These are phyloP conservation scores for Ehretia macrophylla DNA, from an alignment of 257 asterid genomes.

Conservation along the genomic window DNA sequence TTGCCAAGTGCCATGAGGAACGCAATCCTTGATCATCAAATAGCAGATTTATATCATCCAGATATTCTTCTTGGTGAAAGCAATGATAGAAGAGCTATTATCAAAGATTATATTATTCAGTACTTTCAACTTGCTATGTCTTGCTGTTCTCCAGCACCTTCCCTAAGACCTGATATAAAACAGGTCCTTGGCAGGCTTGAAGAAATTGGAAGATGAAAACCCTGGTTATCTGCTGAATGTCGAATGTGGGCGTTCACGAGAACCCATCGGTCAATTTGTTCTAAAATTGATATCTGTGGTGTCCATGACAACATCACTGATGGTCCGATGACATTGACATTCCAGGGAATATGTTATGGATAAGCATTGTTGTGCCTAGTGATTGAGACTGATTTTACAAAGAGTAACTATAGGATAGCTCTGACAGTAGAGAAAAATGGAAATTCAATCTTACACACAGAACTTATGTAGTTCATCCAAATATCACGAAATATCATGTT, in stretches of 20 bases:
- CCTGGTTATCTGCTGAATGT: neutral
- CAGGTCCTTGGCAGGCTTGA: conserved; percentile 66
- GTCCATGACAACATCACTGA: no score
- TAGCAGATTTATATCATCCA: conserved; percentile 51
- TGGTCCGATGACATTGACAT: no score
- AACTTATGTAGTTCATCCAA: no score
- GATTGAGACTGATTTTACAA: neutral
- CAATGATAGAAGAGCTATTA: conserved; percentile 27
- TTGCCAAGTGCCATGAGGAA: conserved; percentile 52
- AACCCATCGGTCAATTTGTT: no score
- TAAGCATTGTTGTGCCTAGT: neutral
- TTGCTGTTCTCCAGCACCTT: conserved; percentile 74
- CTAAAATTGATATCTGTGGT: no score
- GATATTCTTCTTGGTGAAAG: conserved; percentile 46
- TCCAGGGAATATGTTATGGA: no score
- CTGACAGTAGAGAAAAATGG: neutral
- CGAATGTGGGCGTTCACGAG: neutral
- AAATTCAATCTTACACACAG: neutral
- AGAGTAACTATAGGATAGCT: neutral
- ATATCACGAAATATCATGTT: no score
- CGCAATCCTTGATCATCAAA: conserved; percentile 68
- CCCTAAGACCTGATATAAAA: conserved; percentile 57
- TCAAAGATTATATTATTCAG: conserved; percentile 42
- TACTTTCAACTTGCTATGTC: conserved; percentile 76
- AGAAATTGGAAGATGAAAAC: conserved; percentile 45